Conservation (phyloP, 2,329 filamentous ascomycete genomes). For the Penicillium sp. region DNA sequence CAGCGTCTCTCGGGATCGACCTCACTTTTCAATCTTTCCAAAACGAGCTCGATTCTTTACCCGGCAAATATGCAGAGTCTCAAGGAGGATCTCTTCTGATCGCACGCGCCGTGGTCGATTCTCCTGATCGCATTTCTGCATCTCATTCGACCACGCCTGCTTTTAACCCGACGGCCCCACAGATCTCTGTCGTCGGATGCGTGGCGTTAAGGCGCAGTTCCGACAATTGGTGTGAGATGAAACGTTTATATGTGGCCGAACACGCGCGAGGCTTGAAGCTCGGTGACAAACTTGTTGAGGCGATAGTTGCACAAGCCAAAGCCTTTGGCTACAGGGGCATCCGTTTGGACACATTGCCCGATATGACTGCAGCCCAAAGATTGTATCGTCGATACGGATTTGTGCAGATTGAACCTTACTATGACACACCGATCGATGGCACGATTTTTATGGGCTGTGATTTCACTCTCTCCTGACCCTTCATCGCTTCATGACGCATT, state of each 20-base stretch:
- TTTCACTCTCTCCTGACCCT: neutral
- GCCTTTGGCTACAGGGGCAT: slow-evolving; percentile 53
- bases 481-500: neutral
- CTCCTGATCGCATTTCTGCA: neutral
- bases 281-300: slow-evolving; percentile 49
- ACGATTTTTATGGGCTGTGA: slow-evolving; percentile 51
- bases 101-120: slow-evolving; percentile 28
- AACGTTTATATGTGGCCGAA: slow-evolving; percentile 55
- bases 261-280: slow-evolving; percentile 50
- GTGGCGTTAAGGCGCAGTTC: slow-evolving; percentile 47
- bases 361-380: slow-evolving; percentile 51
- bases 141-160: neutral
- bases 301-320: slow-evolving; percentile 46
- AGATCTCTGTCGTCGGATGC: slow-evolving; percentile 44
- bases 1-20: slow-evolving; percentile 50
- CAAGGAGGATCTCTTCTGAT: slow-evolving; percentile 51
- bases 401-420: slow-evolving; percentile 52
- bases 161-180: neutral
- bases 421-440: slow-evolving; percentile 54
- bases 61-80: slow-evolving; percentile 52
- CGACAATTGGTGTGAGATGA: slow-evolving; percentile 52
- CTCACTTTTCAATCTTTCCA: slow-evolving; percentile 58
- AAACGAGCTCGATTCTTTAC: slow-evolving; percentile 52
- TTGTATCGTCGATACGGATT: slow-evolving; percentile 56
- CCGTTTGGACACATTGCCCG: slow-evolving; percentile 55